Evolutionary conservation across 129 eudicot genomes (phyloP).

Genomic region (Gnaphalium uliginosum): DNA sequence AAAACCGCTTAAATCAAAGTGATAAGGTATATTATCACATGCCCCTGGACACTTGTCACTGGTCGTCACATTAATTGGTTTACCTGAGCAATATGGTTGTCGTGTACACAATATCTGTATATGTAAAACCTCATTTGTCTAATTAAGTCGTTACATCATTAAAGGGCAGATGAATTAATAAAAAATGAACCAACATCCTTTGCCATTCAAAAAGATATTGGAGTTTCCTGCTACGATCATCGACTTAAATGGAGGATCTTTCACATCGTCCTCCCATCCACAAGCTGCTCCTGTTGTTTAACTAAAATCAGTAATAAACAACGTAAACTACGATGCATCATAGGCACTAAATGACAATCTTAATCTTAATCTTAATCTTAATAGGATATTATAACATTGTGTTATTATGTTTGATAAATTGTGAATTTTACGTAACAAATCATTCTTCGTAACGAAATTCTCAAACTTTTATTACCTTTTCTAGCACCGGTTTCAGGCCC

Average conservation of each 20-base stretch:
- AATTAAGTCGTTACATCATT: no score
- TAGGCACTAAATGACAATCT: no score
- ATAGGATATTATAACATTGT: no score
- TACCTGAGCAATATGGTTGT: slow-evolving; percentile 38
- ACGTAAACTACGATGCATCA: no score
- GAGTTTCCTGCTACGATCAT: slow-evolving; percentile 37
- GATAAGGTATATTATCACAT: slow-evolving; percentile 31
- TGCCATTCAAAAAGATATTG: slow-evolving; percentile 19
- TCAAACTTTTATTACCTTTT: neutral
- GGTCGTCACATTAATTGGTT: slow-evolving; percentile 39
- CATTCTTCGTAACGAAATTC: no score
- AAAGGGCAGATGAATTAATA: no score
- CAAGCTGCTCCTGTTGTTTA: slow-evolving; percentile 39
- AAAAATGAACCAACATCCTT: slow-evolving; percentile 24
- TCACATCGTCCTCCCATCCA: slow-evolving; percentile 25
- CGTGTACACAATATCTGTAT: slow-evolving; percentile 34
- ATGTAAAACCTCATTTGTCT: neutral
- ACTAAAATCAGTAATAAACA: no score
- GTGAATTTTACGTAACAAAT: no score
- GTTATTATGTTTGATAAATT: no score
- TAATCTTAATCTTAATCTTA: no score
- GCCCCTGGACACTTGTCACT: slow-evolving; percentile 46
- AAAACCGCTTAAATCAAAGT: slow-evolving; percentile 50
- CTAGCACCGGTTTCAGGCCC: neutral
- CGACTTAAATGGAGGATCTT: slow-evolving; percentile 17